Base-by-base conservation (phyloP, 345 rosid genomes). In the Aquilaria yunnanensis region DNA sequence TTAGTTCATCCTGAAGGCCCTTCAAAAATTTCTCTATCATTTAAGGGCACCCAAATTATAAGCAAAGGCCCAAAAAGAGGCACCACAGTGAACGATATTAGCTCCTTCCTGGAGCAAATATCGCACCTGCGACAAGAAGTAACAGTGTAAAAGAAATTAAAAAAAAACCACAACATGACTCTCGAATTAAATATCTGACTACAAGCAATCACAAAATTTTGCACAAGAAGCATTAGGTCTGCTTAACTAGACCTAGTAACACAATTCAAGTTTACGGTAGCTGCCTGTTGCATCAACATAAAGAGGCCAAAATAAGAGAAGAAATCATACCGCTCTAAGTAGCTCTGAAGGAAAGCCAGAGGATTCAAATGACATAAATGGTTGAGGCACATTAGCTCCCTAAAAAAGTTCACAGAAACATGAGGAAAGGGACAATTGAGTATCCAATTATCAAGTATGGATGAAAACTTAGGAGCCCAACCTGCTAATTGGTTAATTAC, bases 81-180 rank as follows among this genome's bases (percentile, higher is more conserved):
- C 85, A 77, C 84, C 85, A 81, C 94, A 91, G 96, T 74, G 96
- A 88, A 94, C 96, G 97, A 94, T 96, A 94, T 94, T 87, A 75
- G 96, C 99, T 89, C 99, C 88, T 72, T 78, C 81, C 66, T 71
- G 95, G 88, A 85, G 95, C 90, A 83, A 94, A 94, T 88, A 91
- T 94, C 96, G 99, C 96, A 88, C 88, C 97, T 86, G 91, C 80
- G 89, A 77, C 85, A 82, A 87, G 83, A 84, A 4, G 43, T 37
- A 2, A 37, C 43, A 37, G 8, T 5, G 8, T 5, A 9, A 81
- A 80, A 88, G 80, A 87, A 80, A 85, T 81, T 78, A 81, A 84
- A 81, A 75, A 65, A 81, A 82, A 72, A 73, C 74, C 83, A 81
- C 68, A 85, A 82, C 74, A 68, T 61, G 79, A 74, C 73, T 67